Percentiles rank a stretch among this genome's conserved stretches.
Evolutionary conservation across 202 grass and related monocot species (phyloP).

Genomic region (Eragrostis tef): DNA sequence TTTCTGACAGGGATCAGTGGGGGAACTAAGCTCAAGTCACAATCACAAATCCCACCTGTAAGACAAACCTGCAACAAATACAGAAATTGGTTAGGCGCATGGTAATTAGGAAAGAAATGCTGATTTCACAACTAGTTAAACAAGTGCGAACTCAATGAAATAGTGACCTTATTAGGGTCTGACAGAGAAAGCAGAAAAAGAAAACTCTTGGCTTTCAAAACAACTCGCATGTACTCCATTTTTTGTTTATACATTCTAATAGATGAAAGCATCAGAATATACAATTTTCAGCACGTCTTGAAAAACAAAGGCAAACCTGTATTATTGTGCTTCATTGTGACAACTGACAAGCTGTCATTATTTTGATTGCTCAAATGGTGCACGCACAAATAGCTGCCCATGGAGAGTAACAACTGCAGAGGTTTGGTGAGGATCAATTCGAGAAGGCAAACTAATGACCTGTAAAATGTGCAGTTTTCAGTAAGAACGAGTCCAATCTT

Average conservation of each 20-base stretch:
- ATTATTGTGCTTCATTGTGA: slow-evolving; percentile 34
- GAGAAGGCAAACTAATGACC: slow-evolving; percentile 93
- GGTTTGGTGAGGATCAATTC: slow-evolving; percentile 90
- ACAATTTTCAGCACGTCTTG: background rate
- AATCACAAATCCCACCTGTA: slow-evolving; percentile 26
- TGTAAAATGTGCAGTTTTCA: slow-evolving; percentile 47
- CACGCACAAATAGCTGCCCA: slow-evolving; percentile 93
- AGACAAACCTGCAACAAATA: slow-evolving; percentile 45
- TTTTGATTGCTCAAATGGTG: slow-evolving; percentile 68
- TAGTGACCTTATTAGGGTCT: background rate
- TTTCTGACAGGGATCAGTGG: slow-evolving; percentile 29
- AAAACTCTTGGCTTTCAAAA: no score
- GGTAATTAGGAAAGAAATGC: background rate
- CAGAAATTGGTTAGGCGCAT: background rate
- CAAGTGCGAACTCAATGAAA: background rate
- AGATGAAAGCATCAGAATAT: slow-evolving; percentile 14
- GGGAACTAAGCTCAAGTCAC: slow-evolving; percentile 36
- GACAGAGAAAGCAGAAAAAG: no score
- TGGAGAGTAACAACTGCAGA: slow-evolving; percentile 92
- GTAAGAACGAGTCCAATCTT: background rate
- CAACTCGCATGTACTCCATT: background rate
- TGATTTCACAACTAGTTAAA: background rate
- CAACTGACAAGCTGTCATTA: slow-evolving; percentile 29
- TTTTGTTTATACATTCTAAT: slow-evolving; percentile 10
- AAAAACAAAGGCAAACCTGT: slow-evolving; percentile 36